phyloP scores from a whole-genome alignment of 768 basidiomycete species.

The Lentinula lateritia region DNA sequence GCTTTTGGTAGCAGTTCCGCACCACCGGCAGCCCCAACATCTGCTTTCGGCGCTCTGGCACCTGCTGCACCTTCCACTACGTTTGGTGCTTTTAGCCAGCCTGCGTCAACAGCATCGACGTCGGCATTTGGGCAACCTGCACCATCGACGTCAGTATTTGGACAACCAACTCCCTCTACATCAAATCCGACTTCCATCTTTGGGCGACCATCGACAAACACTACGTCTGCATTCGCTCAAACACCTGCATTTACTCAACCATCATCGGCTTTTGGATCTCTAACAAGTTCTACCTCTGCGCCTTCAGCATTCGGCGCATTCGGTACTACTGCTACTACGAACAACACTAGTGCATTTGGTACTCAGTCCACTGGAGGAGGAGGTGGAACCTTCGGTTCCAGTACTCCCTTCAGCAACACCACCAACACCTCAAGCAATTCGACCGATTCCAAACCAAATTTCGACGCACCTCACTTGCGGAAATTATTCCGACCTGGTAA shows the following conservation, averaged over 20 bases:
- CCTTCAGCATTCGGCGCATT: slow-evolving; percentile 14
- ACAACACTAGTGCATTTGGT: background rate
- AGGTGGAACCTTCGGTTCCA: background rate
- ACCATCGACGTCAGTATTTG: slow-evolving; percentile 14
- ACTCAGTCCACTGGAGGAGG: background rate
- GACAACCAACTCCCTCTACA: slow-evolving; percentile 11
- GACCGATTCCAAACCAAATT: background rate
- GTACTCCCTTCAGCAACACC: background rate
- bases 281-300: slow-evolving; percentile 9
- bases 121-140: slow-evolving; percentile 14
- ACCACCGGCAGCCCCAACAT: background rate
- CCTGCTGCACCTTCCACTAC: slow-evolving; percentile 5
- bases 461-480: background rate
- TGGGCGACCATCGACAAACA: slow-evolving; percentile 12
- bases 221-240: slow-evolving; percentile 32
- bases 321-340: background rate
- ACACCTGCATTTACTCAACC: background rate
- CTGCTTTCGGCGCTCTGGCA: slow-evolving; percentile 4
- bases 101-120: background rate
- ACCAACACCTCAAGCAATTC: background rate
- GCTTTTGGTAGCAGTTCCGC: background rate
- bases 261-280: slow-evolving; percentile 17
- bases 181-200: slow-evolving; percentile 31
- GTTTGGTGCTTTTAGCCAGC: slow-evolving; percentile 29
- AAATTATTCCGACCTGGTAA: slow-evolving; percentile 22